A percentile compares a stretch with the other conserved stretches of the same genome.
phyloP scores from a whole-genome alignment of 192 early-diverging fungal genomes.

The Spinellus fusiger region DNA sequence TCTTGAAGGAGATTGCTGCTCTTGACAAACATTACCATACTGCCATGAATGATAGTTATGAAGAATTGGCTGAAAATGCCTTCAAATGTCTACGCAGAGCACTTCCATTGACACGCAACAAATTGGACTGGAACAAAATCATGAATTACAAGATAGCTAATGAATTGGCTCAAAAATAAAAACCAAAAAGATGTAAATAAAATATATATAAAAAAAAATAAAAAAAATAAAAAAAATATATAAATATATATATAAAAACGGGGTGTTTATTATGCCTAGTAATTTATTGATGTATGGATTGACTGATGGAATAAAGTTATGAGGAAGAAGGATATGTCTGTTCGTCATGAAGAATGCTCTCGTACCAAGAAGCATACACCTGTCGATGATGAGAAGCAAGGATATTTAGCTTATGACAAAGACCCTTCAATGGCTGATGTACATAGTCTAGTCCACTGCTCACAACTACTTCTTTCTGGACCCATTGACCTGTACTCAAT shows the following conservation, averaged over 20 bases:
- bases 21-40: slow-evolving; percentile 80
- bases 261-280: too few relatives aligned
- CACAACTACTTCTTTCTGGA: slow-evolving; percentile 19
- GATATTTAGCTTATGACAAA: slow-evolving; percentile 20
- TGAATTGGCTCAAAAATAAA: slow-evolving; percentile 33
- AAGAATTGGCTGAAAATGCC: slow-evolving; percentile 74
- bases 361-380: slow-evolving; percentile 33
- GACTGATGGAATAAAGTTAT: background rate
- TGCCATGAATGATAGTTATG: slow-evolving; percentile 76
- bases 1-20: slow-evolving; percentile 62
- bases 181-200: too few relatives aligned
- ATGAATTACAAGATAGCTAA: slow-evolving; percentile 52
- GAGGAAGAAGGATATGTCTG: background rate
- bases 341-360: slow-evolving; percentile 13
- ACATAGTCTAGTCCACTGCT: slow-evolving; percentile 31
- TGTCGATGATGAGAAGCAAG: slow-evolving; percentile 32
- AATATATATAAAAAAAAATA: background rate
- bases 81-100: slow-evolving; percentile 89
- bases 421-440: slow-evolving; percentile 15
- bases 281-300: background rate
- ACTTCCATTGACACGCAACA: slow-evolving; percentile 85
- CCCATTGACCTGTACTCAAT: slow-evolving; percentile 24
- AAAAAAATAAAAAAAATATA: background rate
- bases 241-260: background rate
- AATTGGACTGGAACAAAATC: slow-evolving; percentile 92